phyloP scores from a whole-genome alignment of 2,329 filamentous ascomycete genomes.

The Cladosporium phlei region DNA sequence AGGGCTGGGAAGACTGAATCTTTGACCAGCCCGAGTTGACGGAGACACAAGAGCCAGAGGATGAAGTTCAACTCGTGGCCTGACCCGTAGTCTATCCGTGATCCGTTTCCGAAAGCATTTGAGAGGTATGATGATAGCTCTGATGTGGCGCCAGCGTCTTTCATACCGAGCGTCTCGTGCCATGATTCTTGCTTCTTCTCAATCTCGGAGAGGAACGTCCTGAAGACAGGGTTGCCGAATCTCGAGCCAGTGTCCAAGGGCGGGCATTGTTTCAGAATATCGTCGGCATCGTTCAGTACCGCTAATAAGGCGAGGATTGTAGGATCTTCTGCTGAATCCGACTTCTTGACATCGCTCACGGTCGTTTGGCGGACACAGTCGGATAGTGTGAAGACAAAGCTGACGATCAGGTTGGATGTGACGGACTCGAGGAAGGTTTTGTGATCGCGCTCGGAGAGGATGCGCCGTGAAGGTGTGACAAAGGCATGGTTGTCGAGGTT shows the following conservation, averaged over 20 bases:
- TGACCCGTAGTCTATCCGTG: slow-evolving; percentile 91
- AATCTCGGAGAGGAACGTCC: slow-evolving; percentile 69
- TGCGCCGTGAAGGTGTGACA: slow-evolving; percentile 68
- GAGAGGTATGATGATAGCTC: slow-evolving; percentile 77
- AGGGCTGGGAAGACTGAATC: slow-evolving; percentile 65
- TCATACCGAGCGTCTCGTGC: slow-evolving; percentile 59
- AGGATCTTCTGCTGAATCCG: slow-evolving; percentile 50
- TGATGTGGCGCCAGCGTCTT: slow-evolving; percentile 49
- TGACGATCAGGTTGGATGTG: slow-evolving; percentile 68
- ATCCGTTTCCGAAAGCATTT: slow-evolving; percentile 79
- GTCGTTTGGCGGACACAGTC: slow-evolving; percentile 72
- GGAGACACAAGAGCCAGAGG: slow-evolving; percentile 92
- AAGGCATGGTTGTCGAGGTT: slow-evolving; percentile 50
- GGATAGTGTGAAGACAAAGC: slow-evolving; percentile 81
- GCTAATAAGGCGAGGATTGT: slow-evolving; percentile 59
- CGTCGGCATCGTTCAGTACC: slow-evolving; percentile 66
- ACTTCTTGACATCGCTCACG: slow-evolving; percentile 55
- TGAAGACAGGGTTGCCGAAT: slow-evolving; percentile 92
- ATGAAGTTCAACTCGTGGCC: slow-evolving; percentile 97
- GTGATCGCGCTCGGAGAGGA: slow-evolving; percentile 76
- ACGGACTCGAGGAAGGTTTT: slow-evolving; percentile 73
- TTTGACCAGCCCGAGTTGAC: slow-evolving; percentile 66
- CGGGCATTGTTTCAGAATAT: slow-evolving; percentile 64
- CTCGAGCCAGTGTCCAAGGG: slow-evolving; percentile 84
- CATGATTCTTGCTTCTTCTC: slow-evolving; percentile 47